Base-by-base conservation (phyloP, 1,284 basidiomycete genomes). In the Golubevia pallescens region DNA sequence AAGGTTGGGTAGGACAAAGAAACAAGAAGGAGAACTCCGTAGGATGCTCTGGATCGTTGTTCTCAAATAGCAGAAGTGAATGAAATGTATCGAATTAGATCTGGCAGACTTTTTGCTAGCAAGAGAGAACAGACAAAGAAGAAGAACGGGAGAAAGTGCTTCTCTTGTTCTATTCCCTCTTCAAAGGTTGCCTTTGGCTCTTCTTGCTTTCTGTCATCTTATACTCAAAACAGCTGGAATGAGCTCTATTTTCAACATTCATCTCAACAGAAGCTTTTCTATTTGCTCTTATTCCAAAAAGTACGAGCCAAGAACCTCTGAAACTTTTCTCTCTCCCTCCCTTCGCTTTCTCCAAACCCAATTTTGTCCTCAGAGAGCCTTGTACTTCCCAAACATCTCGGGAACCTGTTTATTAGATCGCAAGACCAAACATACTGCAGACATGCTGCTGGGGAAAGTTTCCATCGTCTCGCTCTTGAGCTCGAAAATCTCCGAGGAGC, bases 301-400 rank as follows among this genome's bases (percentile, higher is more conserved):
- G n/a, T n/a, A n/a, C n/a, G n/a, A n/a, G n/a, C n/a, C n/a, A n/a
- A n/a, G n/a, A 28, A 20, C 6, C 14, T 28, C 67, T 73, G 24
- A 70, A 54, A 28, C 24, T 19, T 6, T 24, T 24, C 28, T 20
- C 63, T 32, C 24, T 62, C 4, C 60, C 57, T 1, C 42, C 23
- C n/a, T 19, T 2, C 23, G 10, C 61, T 58, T 16, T 52, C 58
- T 24, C n/a, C n/a, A n/a, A n/a, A n/a, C n/a, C n/a, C n/a, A n/a
- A n/a, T n/a, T n/a, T n/a, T n/a, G n/a, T 7, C 23, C 32, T 7
- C 62, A 81, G 78, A 72, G 80, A 21, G 65, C 96, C 6, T 87
- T 94, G 1, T 98, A 93, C 86, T 92, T 98, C 65, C 96, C 96
- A 0, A 90, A 96, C 75, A 90, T 99, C n/a, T 85, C 87, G 1